Evolutionary conservation across 345 rosid species (phyloP).

Genomic region (Corchorus olitorius): DNA sequence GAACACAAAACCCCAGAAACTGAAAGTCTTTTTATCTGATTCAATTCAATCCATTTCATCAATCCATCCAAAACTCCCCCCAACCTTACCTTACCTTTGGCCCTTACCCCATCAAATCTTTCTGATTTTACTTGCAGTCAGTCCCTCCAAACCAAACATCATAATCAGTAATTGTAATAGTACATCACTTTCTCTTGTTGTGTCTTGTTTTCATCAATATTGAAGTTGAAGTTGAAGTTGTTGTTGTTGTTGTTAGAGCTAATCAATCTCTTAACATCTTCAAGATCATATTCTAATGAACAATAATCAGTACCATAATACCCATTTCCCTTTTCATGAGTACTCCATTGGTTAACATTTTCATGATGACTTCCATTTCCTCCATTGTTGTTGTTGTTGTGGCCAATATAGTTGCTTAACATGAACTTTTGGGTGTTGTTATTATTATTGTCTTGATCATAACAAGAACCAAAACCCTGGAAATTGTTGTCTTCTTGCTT

Average conservation of each 20-base stretch:
- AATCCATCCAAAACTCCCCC: background rate
- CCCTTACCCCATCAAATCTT: conserved; percentile 80
- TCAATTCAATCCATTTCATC: conserved; percentile 9
- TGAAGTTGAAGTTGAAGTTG: conserved; percentile 24
- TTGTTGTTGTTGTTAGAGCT: conserved; percentile 32
- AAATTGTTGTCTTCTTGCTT: conserved; percentile 54
- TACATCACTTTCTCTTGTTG: conserved; percentile 55
- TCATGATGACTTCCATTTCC: conserved; percentile 19
- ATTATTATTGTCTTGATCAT: conserved; percentile 31
- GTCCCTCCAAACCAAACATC: conserved; percentile 22
- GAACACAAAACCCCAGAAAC: conserved; percentile 41
- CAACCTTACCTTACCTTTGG: conserved; percentile 31
- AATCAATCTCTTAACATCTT: conserved; percentile 70
- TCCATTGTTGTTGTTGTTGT: background rate
- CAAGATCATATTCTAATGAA: conserved; percentile 41
- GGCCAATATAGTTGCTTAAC: conserved; percentile 8
- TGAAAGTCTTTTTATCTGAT: conserved; percentile 28
- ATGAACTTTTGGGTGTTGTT: conserved; percentile 29
- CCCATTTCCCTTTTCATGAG: conserved; percentile 38
- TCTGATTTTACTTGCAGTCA: conserved; percentile 56
- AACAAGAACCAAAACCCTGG: conserved; percentile 30
- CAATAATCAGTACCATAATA: conserved; percentile 44
- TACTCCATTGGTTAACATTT: conserved; percentile 37
- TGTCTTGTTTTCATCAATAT: conserved; percentile 65
- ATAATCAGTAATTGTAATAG: conserved; percentile 37